A percentile compares a stretch with the other conserved stretches of the same genome.
Conservation (phyloP, 352 stramenopile genomes). For the Phytophthora sp. region DNA sequence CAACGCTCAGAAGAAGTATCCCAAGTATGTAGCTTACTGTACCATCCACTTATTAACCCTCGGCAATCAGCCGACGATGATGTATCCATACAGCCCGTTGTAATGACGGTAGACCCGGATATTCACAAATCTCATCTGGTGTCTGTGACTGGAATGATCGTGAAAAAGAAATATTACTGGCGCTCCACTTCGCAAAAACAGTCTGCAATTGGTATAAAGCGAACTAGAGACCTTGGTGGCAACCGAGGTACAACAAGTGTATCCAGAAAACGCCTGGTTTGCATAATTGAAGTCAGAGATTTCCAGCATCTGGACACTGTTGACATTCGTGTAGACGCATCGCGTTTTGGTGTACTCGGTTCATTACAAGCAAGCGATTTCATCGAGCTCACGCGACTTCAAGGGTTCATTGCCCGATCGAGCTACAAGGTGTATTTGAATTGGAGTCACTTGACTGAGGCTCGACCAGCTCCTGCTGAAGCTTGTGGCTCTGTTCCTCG, state of each 20-base stretch:
- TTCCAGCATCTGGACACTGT: slow-evolving; percentile 48
- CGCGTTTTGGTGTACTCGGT: slow-evolving; percentile 44
- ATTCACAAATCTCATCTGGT: slow-evolving; percentile 45
- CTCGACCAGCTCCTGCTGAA: neutral
- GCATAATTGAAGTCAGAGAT: slow-evolving; percentile 48
- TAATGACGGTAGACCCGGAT: slow-evolving; percentile 16
- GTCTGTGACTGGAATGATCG: slow-evolving; percentile 40
- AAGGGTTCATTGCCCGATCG: slow-evolving; percentile 59
- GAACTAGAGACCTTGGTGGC: neutral
- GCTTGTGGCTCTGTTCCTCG: neutral
- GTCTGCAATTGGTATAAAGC: slow-evolving; percentile 14
- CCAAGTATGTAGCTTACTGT: slow-evolving; percentile 31
- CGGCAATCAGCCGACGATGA: slow-evolving; percentile 5
- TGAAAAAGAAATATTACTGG: slow-evolving; percentile 43
- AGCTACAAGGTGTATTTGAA: slow-evolving; percentile 72
- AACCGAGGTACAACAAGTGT: neutral
- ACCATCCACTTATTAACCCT: slow-evolving; percentile 19
- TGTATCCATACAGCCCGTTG: neutral
- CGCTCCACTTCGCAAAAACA: slow-evolving; percentile 3
- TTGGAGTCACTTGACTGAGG: slow-evolving; percentile 49
- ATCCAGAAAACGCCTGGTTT: slow-evolving; percentile 28
- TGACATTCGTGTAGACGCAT: slow-evolving; percentile 52
- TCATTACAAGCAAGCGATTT: slow-evolving; percentile 36
- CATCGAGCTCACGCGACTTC: slow-evolving; percentile 61
- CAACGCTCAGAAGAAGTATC: slow-evolving; percentile 24